Percentiles rank a stretch among this genome's conserved stretches.
These are phyloP conservation scores for Mucor velutinosus DNA, from an alignment of 371 early-diverging fungal genomes.

Conservation along the genomic window DNA sequence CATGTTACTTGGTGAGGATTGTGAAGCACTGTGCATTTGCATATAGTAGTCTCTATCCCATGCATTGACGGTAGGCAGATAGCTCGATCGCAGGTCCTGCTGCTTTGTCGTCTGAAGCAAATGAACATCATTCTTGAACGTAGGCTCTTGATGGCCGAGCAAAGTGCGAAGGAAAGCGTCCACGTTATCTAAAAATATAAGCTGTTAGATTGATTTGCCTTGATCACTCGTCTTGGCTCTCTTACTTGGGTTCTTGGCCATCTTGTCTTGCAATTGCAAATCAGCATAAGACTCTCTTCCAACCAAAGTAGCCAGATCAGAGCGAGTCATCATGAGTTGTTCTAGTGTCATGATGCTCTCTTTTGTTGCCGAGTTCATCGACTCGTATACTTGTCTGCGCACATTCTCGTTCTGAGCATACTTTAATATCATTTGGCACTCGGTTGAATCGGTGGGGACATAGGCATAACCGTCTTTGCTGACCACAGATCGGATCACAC, in stretches of 20 bases:
- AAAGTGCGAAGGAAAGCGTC: slow-evolving; percentile 78
- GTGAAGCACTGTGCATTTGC: slow-evolving; percentile 25
- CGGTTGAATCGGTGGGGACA: slow-evolving; percentile 57
- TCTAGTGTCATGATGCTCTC: slow-evolving; percentile 73
- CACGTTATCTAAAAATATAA: slow-evolving; percentile 69
- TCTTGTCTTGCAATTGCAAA: slow-evolving; percentile 87
- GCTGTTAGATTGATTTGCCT: not conserved
- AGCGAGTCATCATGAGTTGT: slow-evolving; percentile 71
- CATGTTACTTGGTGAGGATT: slow-evolving; percentile 23
- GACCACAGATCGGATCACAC: slow-evolving; percentile 14
- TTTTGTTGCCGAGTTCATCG: slow-evolving; percentile 70
- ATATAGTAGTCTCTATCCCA: slow-evolving; percentile 88
- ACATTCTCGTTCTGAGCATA: slow-evolving; percentile 63
- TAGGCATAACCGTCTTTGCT: slow-evolving; percentile 35
- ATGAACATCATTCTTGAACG: slow-evolving; percentile 55
- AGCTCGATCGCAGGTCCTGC: slow-evolving; percentile 20
- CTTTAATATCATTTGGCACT: slow-evolving; percentile 66
- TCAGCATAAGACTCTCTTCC: slow-evolving; percentile 83
- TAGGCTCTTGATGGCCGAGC: slow-evolving; percentile 53
- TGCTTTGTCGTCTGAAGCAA: slow-evolving; percentile 49
- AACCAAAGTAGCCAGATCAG: slow-evolving; percentile 75
- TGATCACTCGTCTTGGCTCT: not conserved
- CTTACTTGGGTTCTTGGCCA: slow-evolving; percentile 85
- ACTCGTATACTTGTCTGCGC: slow-evolving; percentile 73
- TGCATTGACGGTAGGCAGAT: slow-evolving; percentile 42